A percentile compares a stretch with the other conserved stretches of the same genome.
Evolutionary conservation across 768 basidiomycete species (phyloP).

Genomic region (Holtermanniella nyarrowii): DNA sequence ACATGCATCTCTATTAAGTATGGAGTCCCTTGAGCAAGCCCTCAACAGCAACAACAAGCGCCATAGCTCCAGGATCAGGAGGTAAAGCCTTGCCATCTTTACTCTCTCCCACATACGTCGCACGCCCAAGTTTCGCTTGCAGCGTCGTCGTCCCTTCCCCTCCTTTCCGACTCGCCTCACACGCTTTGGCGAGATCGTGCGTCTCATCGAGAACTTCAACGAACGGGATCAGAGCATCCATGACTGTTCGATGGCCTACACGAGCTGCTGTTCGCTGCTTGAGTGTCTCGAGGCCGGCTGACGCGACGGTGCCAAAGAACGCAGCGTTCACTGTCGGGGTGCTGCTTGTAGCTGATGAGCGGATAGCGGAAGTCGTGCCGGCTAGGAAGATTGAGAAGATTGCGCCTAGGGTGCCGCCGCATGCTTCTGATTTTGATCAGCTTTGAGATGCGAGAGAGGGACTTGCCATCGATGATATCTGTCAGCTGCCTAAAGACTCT

Average conservation of each 20-base stretch:
- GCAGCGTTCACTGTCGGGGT: constrained; percentile 10
- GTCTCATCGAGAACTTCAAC: constrained; percentile 24
- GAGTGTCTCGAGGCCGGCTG: constrained; percentile 24
- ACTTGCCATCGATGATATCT: constrained; percentile 35
- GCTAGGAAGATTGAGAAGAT: constrained; percentile 39
- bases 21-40: constrained; percentile 23
- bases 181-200: constrained; percentile 21
- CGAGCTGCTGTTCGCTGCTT: constrained; percentile 35
- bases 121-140: constrained; percentile 33
- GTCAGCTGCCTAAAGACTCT: constrained; percentile 30
- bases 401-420: constrained; percentile 36
- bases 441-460: background rate
- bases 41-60: constrained; percentile 28
- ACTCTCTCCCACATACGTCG: constrained; percentile 32
- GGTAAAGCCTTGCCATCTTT: constrained; percentile 20
- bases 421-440: constrained; percentile 20
- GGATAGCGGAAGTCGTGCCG: constrained; percentile 28
- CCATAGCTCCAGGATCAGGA: constrained; percentile 39
- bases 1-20: background rate
- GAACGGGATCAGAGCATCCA: constrained; percentile 40
- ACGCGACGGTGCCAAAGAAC: constrained; percentile 20
- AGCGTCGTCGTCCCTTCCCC: constrained; percentile 25
- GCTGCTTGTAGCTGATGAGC: background rate
- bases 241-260: constrained; percentile 37
- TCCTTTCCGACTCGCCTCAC: constrained; percentile 22